phyloP scores from a whole-genome alignment of 805 yeast species.

The Blastobotrys attinorum region DNA sequence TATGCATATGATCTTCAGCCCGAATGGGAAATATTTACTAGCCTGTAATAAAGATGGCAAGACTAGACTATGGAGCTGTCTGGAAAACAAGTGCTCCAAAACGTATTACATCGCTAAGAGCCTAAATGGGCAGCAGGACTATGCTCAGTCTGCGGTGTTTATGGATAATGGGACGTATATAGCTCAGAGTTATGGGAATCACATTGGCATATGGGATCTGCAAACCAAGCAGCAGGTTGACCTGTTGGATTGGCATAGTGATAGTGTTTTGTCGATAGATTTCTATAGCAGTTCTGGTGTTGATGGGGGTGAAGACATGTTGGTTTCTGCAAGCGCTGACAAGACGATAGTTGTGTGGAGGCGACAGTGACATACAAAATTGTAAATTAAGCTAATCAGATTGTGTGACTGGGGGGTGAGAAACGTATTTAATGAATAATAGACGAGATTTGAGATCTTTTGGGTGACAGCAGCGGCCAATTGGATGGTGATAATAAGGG shows the following conservation, averaged over 20 bases:
- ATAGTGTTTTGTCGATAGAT: background rate
- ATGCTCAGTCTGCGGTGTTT: constrained; percentile 37
- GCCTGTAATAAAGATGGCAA: constrained; percentile 77
- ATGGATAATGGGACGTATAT: constrained; percentile 18
- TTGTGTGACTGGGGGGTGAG: too few relatives aligned
- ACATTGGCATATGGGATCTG: constrained; percentile 55
- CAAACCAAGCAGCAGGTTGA: constrained; percentile 46
- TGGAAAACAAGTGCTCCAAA: constrained; percentile 69
- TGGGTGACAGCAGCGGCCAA: too few relatives aligned
- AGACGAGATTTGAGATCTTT: too few relatives aligned
- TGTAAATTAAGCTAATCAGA: background rate
- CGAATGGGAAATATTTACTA: constrained; percentile 70
- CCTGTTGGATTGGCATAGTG: constrained; percentile 13
- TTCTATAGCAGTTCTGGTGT: constrained; percentile 2
- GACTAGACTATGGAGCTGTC: constrained; percentile 75
- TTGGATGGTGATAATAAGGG: too few relatives aligned
- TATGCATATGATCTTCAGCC: constrained; percentile 61
- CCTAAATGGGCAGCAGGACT: background rate
- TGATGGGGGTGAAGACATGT: background rate
- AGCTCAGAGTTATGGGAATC: constrained; percentile 47
- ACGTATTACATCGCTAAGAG: constrained; percentile 43
- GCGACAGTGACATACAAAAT: background rate
- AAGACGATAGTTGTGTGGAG: background rate
- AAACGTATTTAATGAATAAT: too few relatives aligned
- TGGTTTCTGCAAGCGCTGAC: background rate